Evolutionary conservation across 805 yeast genomes (phyloP).

Genomic region (Citeromyces nyonsensis): DNA sequence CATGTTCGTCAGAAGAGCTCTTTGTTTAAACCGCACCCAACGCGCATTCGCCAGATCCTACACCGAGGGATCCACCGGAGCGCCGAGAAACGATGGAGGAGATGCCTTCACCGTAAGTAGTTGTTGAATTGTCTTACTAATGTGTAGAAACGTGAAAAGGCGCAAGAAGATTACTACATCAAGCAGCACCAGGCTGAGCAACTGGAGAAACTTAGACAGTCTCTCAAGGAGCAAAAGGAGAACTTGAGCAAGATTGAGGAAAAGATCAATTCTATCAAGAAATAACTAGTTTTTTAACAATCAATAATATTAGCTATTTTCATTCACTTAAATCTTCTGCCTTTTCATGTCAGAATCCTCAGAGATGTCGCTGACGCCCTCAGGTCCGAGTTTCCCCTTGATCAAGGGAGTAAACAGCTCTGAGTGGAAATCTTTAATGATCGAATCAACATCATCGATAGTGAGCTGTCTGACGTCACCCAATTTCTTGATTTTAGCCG

Average conservation of each 20-base stretch:
- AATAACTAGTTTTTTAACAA: constrained; percentile 11
- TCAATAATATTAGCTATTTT: not conserved
- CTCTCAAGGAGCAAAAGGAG: constrained; percentile 61
- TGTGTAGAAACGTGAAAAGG: constrained; percentile 73
- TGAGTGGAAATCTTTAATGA: constrained; percentile 86
- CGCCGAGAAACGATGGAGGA: constrained; percentile 35
- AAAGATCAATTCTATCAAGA: constrained; percentile 33
- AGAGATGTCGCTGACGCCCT: constrained; percentile 12
- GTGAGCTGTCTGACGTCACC: constrained; percentile 92
- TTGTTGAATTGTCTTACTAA: constrained; percentile 3
- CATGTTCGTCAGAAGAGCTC: constrained; percentile 23
- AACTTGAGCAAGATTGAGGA: constrained; percentile 30
- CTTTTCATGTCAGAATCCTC: constrained; percentile 17
- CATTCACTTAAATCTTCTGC: constrained; percentile 5
- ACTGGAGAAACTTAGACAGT: constrained; percentile 59
- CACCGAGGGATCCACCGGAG: constrained; percentile 48
- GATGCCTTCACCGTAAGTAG: constrained; percentile 44
- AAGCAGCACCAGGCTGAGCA: constrained; percentile 86
- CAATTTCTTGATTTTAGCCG: constrained; percentile 79
- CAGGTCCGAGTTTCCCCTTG: constrained; percentile 13
- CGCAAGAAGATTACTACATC: constrained; percentile 75
- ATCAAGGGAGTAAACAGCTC: constrained; percentile 44
- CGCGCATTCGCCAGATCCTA: constrained; percentile 14
- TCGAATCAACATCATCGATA: constrained; percentile 95
- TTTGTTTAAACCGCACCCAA: constrained; percentile 14